A percentile compares a stretch with the other conserved stretches of the same genome.
These are phyloP conservation scores for Gloeopeniophorella convolvens DNA, from an alignment of 768 basidiomycete species.

Conservation along the genomic window DNA sequence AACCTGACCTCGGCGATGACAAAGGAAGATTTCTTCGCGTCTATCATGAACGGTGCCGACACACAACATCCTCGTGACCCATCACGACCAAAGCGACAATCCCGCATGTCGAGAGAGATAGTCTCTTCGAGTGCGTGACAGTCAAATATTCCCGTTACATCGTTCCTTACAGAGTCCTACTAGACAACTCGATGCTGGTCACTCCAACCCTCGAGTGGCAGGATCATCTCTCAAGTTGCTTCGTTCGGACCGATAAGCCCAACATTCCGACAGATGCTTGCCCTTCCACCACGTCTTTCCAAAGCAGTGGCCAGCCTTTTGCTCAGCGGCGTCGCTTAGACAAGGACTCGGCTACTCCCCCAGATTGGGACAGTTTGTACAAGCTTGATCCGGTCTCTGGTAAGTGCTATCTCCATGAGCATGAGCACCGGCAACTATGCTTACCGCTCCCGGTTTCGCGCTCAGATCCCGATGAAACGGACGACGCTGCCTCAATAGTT, in stretches of 20 bases:
- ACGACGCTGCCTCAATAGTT: constrained; percentile 48
- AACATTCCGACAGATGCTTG: not conserved
- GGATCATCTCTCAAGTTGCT: constrained; percentile 54
- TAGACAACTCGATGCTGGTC: constrained; percentile 54
- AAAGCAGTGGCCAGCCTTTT: constrained; percentile 26
- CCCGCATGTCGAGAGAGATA: constrained; percentile 70
- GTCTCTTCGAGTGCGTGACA: constrained; percentile 59
- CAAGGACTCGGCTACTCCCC: constrained; percentile 24
- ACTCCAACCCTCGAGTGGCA: constrained; percentile 76
- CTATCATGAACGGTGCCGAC: constrained; percentile 57
- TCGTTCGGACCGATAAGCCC: constrained; percentile 30
- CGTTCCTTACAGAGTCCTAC: not conserved
- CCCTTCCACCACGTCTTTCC: constrained; percentile 1
- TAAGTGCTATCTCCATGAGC: not conserved
- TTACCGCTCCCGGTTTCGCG: not conserved
- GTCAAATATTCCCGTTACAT: not conserved
- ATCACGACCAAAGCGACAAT: constrained; percentile 62
- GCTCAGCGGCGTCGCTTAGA: constrained; percentile 46
- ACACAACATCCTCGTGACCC: constrained; percentile 42
- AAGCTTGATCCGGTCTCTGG: constrained; percentile 38
- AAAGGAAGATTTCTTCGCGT: constrained; percentile 75
- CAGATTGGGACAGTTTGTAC: constrained; percentile 58
- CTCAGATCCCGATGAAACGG: constrained; percentile 20
- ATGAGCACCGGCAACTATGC: not conserved
- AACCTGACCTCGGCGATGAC: constrained; percentile 56